Evolutionary conservation across 2,329 filamentous ascomycete species (phyloP).

Genomic region (Corinectria fuckeliana): DNA sequence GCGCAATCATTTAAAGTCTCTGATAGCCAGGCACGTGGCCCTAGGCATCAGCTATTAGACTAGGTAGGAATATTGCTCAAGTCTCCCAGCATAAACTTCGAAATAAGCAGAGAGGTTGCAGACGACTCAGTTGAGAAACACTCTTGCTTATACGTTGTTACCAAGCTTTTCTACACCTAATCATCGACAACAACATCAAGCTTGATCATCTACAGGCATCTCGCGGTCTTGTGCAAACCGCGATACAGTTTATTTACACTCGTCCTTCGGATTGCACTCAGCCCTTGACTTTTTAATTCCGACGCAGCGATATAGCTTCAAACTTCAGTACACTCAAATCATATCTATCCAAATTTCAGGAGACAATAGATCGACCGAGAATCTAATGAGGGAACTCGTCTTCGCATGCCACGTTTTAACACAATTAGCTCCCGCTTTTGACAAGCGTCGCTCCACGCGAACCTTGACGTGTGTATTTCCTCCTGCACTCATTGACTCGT

Average conservation of each 20-base stretch:
- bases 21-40: background rate
- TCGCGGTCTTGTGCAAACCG: conserved; percentile 22
- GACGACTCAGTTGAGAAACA: background rate
- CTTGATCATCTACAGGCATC: conserved; percentile 4
- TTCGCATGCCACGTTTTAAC: background rate
- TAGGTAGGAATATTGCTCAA: background rate
- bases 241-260: conserved; percentile 25
- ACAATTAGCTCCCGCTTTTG: background rate
- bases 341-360: too few species aligned
- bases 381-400: background rate
- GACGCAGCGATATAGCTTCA: too few species aligned
- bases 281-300: too few species aligned
- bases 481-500: background rate
- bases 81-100: background rate
- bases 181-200: background rate
- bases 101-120: background rate
- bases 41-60: background rate
- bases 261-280: too few species aligned
- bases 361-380: too few species aligned
- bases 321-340: too few species aligned
- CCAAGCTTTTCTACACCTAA: background rate
- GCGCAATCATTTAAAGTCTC: background rate
- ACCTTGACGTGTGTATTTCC: background rate
- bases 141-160: background rate
- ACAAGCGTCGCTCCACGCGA: background rate